These are phyloP conservation scores for Chlorella sp. DNA, from an alignment of 139 green algal genomes.

Conservation along the genomic window DNA sequence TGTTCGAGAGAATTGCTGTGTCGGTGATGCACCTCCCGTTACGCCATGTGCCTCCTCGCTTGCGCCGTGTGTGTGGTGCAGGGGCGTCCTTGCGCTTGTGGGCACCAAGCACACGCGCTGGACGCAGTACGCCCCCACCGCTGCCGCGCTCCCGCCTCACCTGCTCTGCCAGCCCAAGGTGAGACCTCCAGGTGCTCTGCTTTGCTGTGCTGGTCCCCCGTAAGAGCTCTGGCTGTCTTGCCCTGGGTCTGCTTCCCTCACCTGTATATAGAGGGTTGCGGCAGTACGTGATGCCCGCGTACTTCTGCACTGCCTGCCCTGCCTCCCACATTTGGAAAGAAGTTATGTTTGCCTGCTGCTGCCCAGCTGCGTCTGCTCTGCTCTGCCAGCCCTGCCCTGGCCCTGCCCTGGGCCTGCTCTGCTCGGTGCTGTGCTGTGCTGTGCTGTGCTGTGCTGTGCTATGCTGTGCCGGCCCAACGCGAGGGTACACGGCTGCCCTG, in stretches of 20 bases:
- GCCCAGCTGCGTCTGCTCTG: too few species aligned
- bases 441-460: too few species aligned
- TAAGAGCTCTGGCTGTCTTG: background rate
- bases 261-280: background rate
- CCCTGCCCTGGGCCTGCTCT: too few species aligned
- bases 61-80: background rate
- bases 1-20: too few species aligned
- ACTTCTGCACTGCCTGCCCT: background rate
- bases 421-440: too few species aligned
- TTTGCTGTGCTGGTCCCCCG: background rate
- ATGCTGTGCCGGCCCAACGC: background rate
- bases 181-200: background rate
- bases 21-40: too few species aligned
- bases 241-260: background rate
- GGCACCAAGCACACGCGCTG: background rate
- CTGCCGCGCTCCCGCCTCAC: background rate
- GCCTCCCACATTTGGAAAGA: too few species aligned
- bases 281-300: background rate
- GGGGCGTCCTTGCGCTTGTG: background rate
- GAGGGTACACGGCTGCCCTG: background rate
- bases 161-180: conserved; percentile 10
- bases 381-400: too few species aligned
- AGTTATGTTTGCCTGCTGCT: background rate
- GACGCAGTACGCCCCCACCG: background rate
- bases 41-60: background rate